Evolutionary conservation across 495 filamentous ascomycete genomes (phyloP), one percentile per base, ranked within the genome.

Genomic region (Cercophora newfieldiana): DNA sequence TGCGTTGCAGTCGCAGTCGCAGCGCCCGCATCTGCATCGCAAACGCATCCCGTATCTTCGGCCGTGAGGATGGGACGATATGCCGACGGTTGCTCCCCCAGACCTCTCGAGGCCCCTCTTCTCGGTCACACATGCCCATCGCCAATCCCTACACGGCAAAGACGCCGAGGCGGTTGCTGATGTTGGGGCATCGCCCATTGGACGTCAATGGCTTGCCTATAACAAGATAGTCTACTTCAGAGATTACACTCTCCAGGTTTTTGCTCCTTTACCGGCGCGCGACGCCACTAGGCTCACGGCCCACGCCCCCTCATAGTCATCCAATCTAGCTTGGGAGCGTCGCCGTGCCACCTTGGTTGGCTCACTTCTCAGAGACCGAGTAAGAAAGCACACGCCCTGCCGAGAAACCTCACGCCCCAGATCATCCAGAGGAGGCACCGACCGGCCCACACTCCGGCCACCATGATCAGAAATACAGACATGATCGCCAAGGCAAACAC

Each of bases 401-500:
- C 66, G 29, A 71, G 54, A 37, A 21, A 49, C 16, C 58, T 60
- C 10, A 64, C 24, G 49, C 68, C 18, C 21, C 55, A 28, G 21
- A 64, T 55, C 22, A 66, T 14, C 33, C 65, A 65, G 62, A 71
- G 30, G 24, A 68, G n/a, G 2, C 63, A 63, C 67, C 67, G 65
- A 51, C 68, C 31, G 7, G 55, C 19, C 72, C 70, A 74, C 57
- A 65, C 59, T 8, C 53, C 66, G 5, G 28, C 64, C 48, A 62
- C 31, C 21, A 61, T 25, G 0, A 31, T 66, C 10, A 70, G 14
- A 26, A 75, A 61, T 21, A 71, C 29, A 60, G 74, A 71, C 51
- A 72, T 25, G 18, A 57, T 22, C 0, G 74, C 74, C 47, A 77
- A 60, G 6, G 71, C 31, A 44, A 66, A 71, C 14, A 73, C 28